These are phyloP conservation scores for Termitomyces sp. DNA, from an alignment of 768 basidiomycete species.

Conservation along the genomic window DNA sequence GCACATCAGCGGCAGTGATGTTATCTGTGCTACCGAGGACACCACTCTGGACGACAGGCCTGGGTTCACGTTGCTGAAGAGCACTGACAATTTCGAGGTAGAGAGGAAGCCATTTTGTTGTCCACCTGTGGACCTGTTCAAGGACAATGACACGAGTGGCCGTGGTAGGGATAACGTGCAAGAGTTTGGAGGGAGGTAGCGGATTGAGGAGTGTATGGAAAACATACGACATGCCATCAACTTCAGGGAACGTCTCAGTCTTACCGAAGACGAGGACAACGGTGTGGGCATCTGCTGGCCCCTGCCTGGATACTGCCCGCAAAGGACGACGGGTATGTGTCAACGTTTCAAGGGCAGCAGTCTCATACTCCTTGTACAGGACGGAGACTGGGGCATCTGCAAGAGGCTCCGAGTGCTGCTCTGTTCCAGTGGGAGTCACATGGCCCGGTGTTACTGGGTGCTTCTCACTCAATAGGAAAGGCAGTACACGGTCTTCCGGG, in stretches of 20 bases:
- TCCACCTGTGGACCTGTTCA: slow-evolving; percentile 73
- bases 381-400: slow-evolving; percentile 21
- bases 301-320: slow-evolving; percentile 45
- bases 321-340: slow-evolving; percentile 56
- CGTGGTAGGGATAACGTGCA: slow-evolving; percentile 53
- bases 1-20: slow-evolving; percentile 37
- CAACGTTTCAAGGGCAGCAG: slow-evolving; percentile 60
- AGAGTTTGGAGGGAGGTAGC: slow-evolving; percentile 53
- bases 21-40: slow-evolving; percentile 47
- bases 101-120: slow-evolving; percentile 82
- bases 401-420: slow-evolving; percentile 1
- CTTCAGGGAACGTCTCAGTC: slow-evolving; percentile 29
- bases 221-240: slow-evolving; percentile 61
- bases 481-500: slow-evolving; percentile 49
- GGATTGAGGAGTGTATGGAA: slow-evolving; percentile 67
- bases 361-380: slow-evolving; percentile 59
- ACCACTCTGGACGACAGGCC: slow-evolving; percentile 56
- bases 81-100: slow-evolving; percentile 78
- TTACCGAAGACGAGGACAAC: slow-evolving; percentile 69
- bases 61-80: slow-evolving; percentile 52
- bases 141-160: slow-evolving; percentile 70
- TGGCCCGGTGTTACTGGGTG: slow-evolving; percentile 28
- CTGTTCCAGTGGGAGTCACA: slow-evolving; percentile 8
- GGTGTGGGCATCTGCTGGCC: slow-evolving; percentile 54
- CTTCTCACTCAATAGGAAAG: slow-evolving; percentile 52